These are phyloP conservation scores for Misopates orontium DNA, from an alignment of 257 asterid species.

Conservation along the genomic window DNA sequence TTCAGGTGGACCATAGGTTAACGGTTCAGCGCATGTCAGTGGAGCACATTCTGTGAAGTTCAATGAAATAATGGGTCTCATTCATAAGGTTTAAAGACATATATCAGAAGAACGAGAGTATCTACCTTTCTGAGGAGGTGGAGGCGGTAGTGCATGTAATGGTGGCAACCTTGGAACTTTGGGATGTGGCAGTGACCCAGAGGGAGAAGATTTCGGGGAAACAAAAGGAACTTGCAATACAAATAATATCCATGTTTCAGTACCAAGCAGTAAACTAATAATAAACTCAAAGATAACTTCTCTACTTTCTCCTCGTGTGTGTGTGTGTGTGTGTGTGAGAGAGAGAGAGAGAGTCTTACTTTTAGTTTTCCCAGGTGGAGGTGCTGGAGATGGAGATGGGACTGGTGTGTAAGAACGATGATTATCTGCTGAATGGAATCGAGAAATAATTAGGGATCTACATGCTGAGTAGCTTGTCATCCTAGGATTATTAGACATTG, in stretches of 20 bases:
- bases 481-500: conserved; percentile 23
- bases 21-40: conserved; percentile 71
- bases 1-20: conserved; percentile 70
- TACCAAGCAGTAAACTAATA: conserved; percentile 24
- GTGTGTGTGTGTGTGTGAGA: no score
- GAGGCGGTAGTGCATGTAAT: conserved; percentile 74
- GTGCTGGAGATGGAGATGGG: conserved; percentile 41
- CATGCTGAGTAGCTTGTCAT: conserved; percentile 39
- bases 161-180: conserved; percentile 50
- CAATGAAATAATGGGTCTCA: conserved; percentile 16
- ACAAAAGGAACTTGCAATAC: conserved; percentile 51
- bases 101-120: conserved; percentile 16
- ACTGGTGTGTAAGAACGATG: conserved; percentile 44
- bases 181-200: conserved; percentile 45
- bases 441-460: conserved; percentile 37
- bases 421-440: conserved; percentile 33
- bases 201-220: conserved; percentile 56
- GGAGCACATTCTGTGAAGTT: conserved; percentile 64
- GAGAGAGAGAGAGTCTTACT: conserved; percentile 35
- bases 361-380: conserved; percentile 43
- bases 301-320: conserved; percentile 18
- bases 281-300: conserved; percentile 17
- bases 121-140: conserved; percentile 82
- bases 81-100: conserved; percentile 3
- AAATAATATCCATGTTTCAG: conserved; percentile 37